These are phyloP conservation scores for Penicillium sp. DNA, from an alignment of 2,329 filamentous ascomycete genomes.

Conservation along the genomic window DNA sequence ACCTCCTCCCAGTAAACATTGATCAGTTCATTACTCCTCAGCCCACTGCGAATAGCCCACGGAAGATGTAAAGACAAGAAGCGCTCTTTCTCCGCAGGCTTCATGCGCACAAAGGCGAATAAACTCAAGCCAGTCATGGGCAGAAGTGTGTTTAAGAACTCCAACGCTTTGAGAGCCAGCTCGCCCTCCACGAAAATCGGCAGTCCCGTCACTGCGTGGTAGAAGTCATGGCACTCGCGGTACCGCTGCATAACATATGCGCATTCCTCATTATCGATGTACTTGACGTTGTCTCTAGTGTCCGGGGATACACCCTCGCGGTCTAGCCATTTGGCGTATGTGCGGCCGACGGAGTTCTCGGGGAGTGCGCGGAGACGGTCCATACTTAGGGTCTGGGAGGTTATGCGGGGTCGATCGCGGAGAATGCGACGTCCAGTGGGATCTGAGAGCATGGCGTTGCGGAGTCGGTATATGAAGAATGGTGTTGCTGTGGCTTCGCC, in stretches of 20 bases:
- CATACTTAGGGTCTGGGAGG: conserved; percentile 66
- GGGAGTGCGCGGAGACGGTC: conserved; percentile 68
- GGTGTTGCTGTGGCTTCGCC: conserved; percentile 92
- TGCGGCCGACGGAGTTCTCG: conserved; percentile 68
- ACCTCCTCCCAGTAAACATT: conserved; percentile 99
- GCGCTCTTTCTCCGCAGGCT: conserved; percentile 58
- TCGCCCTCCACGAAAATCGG: conserved; percentile 93
- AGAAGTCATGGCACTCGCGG: conserved; percentile 95
- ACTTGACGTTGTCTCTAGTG: conserved; percentile 74
- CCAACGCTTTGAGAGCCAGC: conserved; percentile 94
- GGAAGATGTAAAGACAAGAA: conserved; percentile 68
- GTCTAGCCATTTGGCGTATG: conserved; percentile 89
- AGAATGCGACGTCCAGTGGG: conserved; percentile 87
- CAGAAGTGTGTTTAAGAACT: conserved; percentile 89
- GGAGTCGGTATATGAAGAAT: conserved; percentile 90
- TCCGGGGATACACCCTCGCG: conserved; percentile 90
- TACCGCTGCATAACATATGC: conserved; percentile 99
- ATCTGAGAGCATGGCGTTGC: conserved; percentile 80
- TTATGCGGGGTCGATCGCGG: conserved; percentile 82
- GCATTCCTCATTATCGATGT: conserved; percentile 92
- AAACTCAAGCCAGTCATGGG: conserved; percentile 92
- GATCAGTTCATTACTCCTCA: conserved; percentile 73
- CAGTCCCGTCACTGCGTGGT: conserved; percentile 87
- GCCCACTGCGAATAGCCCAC: conserved; percentile 84
- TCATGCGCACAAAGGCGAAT: conserved; percentile 64